Evolutionary conservation across 176 grass and related monocot species (phyloP), one percentile per base, ranked within the genome.

Genomic region (Aegilops speltoides): DNA sequence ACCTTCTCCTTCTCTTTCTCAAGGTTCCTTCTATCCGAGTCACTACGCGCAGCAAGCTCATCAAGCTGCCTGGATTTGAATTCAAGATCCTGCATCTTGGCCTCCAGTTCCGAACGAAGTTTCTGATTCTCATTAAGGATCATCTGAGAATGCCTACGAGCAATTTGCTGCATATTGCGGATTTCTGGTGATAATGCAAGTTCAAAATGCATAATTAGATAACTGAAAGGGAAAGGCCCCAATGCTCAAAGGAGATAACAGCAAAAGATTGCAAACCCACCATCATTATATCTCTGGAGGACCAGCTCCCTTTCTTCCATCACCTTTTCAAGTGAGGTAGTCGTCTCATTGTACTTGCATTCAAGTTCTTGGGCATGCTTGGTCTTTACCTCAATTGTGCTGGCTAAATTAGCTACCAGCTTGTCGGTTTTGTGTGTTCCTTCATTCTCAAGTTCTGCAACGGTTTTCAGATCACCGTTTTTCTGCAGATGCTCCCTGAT

Each of bases 111-210:
- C 33, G 70, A 70, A 36, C 89, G 82, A 67, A 90, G 63, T 4
- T 78, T 92, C 73, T 84, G 80, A 61, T 94, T 92, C 73, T 94
- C 93, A 60, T 79, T 71, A 20, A 87, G 76, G 63, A 94, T 90
- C 83, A 32, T 90, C 48, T 67, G 90, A 13, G 89, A 94, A 82
- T 92, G 89, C 62, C 82, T 85, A 56, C 89, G 87, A 85, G 89
- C 81, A 77, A 86, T 57, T 67, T 85, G 84, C 41, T 94, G 93
- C 89, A 94, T 91, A 78, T 88, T 88, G 43, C 63, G 79, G 31
- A 94, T 94, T 73, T 92, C 92, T 94, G 71, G 60, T 68, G 32
- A 45, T 43, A 80, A 80, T 52, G 46, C 26, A 45, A 20, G 78
- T 45, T 64, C 17, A 11, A 19, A 64, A 19, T n/a, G 60, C 15